Evolutionary conservation across 805 yeast genomes (phyloP).

Genomic region (Danielia oregonensis): DNA sequence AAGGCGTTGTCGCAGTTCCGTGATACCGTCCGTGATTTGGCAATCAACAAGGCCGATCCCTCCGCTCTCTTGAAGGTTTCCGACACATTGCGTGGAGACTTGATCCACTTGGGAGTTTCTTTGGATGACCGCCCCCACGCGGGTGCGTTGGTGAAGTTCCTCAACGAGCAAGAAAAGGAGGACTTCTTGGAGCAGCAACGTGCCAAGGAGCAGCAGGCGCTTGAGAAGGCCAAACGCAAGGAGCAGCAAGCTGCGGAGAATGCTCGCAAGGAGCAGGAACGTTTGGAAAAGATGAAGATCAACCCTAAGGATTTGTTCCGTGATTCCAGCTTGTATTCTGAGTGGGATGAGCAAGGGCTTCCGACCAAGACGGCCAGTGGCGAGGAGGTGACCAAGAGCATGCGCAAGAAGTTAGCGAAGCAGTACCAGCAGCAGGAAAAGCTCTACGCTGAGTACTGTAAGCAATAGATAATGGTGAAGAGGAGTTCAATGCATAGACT

Average conservation of each 20-base stretch:
- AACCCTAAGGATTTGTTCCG: slow-evolving; percentile 74
- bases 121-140: slow-evolving; percentile 84
- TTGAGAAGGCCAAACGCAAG: slow-evolving; percentile 57
- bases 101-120: slow-evolving; percentile 73
- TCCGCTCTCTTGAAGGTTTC: slow-evolving; percentile 60
- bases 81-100: slow-evolving; percentile 69
- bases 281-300: slow-evolving; percentile 61
- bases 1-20: slow-evolving; percentile 76
- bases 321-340: slow-evolving; percentile 50
- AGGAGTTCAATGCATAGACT: neutral
- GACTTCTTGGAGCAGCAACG: slow-evolving; percentile 58
- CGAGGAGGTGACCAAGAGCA: slow-evolving; percentile 80
- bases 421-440: slow-evolving; percentile 78
- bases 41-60: slow-evolving; percentile 55
- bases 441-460: slow-evolving; percentile 63
- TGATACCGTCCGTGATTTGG: slow-evolving; percentile 71
- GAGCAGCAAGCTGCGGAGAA: slow-evolving; percentile 45
- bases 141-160: slow-evolving; percentile 79
- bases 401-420: slow-evolving; percentile 77
- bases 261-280: slow-evolving; percentile 62
- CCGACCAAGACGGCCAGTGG: slow-evolving; percentile 78
- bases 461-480: slow-evolving; percentile 3
- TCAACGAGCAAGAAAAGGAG: slow-evolving; percentile 63
- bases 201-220: slow-evolving; percentile 51
- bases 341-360: slow-evolving; percentile 83